Percentiles rank a stretch among this genome's conserved stretches.
phyloP scores from a whole-genome alignment of 2,329 filamentous ascomycete genomes.

The Balansia obtecta region DNA sequence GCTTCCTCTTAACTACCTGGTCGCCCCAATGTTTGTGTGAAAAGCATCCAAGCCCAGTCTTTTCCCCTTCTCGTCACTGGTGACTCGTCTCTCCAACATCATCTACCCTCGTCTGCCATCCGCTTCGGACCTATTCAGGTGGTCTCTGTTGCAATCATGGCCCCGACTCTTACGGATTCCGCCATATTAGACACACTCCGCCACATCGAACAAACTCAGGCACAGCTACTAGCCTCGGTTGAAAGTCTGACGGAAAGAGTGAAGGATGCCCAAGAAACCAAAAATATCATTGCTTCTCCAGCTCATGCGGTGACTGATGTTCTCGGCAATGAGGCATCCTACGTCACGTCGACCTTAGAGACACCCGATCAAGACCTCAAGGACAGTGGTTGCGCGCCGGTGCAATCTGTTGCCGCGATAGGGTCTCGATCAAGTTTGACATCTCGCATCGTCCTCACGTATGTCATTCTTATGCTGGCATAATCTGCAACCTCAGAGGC shows the following conservation, averaged over 20 bases:
- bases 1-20: neutral
- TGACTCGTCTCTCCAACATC: too few species aligned
- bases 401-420: conserved; percentile 9
- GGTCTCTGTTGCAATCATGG: neutral
- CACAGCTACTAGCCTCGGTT: conserved; percentile 27
- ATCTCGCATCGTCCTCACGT: conserved; percentile 45
- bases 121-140: too few species aligned
- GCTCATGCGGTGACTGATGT: neutral
- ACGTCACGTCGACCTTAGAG: neutral
- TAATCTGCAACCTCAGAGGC: neutral
- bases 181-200: conserved; percentile 20
- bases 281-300: conserved; percentile 3
- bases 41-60: neutral
- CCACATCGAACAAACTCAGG: conserved; percentile 30
- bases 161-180: conserved; percentile 4
- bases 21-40: neutral
- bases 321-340: neutral
- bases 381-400: neutral
- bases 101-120: too few species aligned
- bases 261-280: conserved; percentile 7
- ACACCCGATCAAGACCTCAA: neutral
- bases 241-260: conserved; percentile 24
- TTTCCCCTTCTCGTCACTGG: neutral
- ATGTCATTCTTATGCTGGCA: conserved; percentile 12
- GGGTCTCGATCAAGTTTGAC: conserved; percentile 33